Base-by-base conservation (phyloP, 129 eudicot species). In the Calendula officinalis region DNA sequence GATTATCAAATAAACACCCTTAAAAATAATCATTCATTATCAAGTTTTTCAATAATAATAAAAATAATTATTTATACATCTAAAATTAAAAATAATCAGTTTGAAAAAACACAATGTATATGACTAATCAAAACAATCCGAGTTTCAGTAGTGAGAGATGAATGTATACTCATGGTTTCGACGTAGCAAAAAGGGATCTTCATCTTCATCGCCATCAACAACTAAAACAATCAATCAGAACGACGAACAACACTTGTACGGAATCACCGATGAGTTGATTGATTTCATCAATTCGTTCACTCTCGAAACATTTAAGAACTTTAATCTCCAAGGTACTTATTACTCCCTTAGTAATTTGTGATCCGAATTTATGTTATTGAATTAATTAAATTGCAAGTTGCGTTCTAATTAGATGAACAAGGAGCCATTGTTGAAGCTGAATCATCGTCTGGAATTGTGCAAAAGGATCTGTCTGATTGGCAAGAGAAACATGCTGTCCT, bases 401-500 rank as follows among this genome's bases (percentile, higher is more conserved):
- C 0, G 64, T 43, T 16, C 6, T 56, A 8, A 53, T 13, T 68
- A 84, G 88, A 87, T 66, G 96, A 81, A 68, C 67, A 57, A 41
- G 85, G 40, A 38, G 80, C 42, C 13, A 57, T 54, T 54, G 81
- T 37, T 54, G 80, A 34, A 54, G 79, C 62, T 62, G 74, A 46
- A 22, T 77, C 60, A n/a, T 61, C 78, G 11, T 44, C 80, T 8
- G 87, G 85, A 27, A 79, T 63, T 37, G 73, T 84, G 35, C 78
- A 74, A 45, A 71, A 74, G 68, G 98, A 88, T 85, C 72, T 92
- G 53, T 88, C 91, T 42, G 81, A 83, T 30, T 92, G 98, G 96
- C 96, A 88, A 66, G 87, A 92, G 75, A 81, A 60, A 62, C 98
- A 92, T 68, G 98, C 91, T 13, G 13, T 70, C 13, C 82, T 85